Base-by-base conservation (phyloP, 176 grass and related monocot genomes). In the Saccharum officinarum region DNA sequence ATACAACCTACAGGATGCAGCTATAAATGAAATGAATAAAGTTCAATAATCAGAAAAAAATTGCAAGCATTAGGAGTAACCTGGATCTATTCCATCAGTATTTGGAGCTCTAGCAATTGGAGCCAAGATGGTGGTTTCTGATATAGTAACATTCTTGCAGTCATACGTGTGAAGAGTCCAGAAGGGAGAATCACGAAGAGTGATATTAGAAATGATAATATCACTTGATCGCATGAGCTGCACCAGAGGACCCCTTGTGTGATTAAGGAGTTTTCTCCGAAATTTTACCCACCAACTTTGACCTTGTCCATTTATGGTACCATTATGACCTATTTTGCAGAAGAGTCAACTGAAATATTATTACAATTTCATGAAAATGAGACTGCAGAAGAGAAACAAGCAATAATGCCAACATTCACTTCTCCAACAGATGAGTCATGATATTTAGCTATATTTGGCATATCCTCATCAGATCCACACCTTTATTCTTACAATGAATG, bases 21-120 rank as follows among this genome's bases (percentile, higher is more conserved):
- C 41, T 65, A 67, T 37, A 50, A 54, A 20, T 82, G 73, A 31
- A 86, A 82, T 23, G 2, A 68, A 78, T 33, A 36, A 71, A 76
- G 28, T 39, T 70, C 18, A 44, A 23, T 20, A 67, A 80, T 46
- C 30, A 84, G 11, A 80, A 71, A 42, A n/a, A 66, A 62, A 42
- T 60, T 10, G 5, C 16, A 85, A 44, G 65, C 62, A 13, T 66
- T 74, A 73, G 30, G 75, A 79, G 36, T 82, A 66, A 97, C 95
- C 95, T 87, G 95, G 95, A 88, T 98, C 89, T 63, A 98, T 98
- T 23, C 95, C 95, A 91, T 98, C 95, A 76, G 95, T 98, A 77
- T 98, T 98, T 77, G 95, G 95, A 84, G 95, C 95, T 36, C 86
- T 59, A 76, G 6, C 22, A 70, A 93, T 63, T 47, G 95, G 95